These are phyloP conservation scores for Malus hybrid DNA, from an alignment of 331 rosid genomes.

Conservation along the genomic window DNA sequence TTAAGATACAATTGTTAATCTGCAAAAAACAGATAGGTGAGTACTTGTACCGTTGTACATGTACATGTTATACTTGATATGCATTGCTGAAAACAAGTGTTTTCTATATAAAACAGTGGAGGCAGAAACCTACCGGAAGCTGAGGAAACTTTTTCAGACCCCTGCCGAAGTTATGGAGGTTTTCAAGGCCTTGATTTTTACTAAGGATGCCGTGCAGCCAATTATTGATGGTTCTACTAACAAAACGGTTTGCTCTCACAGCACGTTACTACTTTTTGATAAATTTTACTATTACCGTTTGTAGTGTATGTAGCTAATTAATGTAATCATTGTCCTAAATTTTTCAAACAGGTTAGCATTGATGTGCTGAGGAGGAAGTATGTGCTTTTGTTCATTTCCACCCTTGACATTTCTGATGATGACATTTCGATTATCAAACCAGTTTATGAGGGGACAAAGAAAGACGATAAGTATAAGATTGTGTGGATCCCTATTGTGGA, in stretches of 20 bases:
- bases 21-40: constrained; percentile 15
- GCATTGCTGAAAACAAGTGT: background rate
- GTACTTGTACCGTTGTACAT: background rate
- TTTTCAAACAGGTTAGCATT: constrained; percentile 27
- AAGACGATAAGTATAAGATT: background rate
- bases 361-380: constrained; percentile 40
- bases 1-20: constrained; percentile 2
- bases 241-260: background rate
- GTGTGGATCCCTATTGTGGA: constrained; percentile 26
- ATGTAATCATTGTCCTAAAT: background rate
- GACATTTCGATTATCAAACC: constrained; percentile 23
- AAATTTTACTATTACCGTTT: too few species aligned
- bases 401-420: constrained; percentile 33
- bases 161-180: constrained; percentile 30
- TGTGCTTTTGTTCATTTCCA: constrained; percentile 38
- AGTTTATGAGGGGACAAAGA: background rate
- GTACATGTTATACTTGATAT: background rate
- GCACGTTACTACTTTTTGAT: too few species aligned
- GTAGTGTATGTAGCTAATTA: too few species aligned
- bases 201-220: constrained; percentile 17
- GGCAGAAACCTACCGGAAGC: background rate
- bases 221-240: constrained; percentile 25
- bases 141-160: constrained; percentile 4
- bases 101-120: constrained; percentile 6
- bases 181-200: constrained; percentile 14